Conservation (phyloP, 345 rosid species). For the Lenwebbia sp. region DNA sequence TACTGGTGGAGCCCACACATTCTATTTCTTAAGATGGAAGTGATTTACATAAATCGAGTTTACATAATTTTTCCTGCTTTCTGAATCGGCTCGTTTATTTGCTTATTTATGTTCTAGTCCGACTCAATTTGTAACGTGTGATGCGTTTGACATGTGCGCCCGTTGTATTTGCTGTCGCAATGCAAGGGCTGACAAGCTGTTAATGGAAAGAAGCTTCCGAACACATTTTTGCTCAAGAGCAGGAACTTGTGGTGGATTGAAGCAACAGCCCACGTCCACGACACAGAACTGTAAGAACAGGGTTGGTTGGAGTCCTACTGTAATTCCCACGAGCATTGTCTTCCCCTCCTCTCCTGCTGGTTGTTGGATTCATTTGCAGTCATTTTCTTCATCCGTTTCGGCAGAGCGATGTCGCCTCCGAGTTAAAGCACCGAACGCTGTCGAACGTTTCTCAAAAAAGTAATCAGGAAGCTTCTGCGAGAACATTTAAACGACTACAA, state of each 20-base stretch:
- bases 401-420: background rate
- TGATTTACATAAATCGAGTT: background rate
- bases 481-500: background rate
- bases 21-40: background rate
- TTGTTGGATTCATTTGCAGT: background rate
- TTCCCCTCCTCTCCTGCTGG: background rate
- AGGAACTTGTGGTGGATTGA: background rate
- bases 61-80: background rate
- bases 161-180: too few species aligned
- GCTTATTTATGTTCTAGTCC: background rate
- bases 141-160: too few species aligned
- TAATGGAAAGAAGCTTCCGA: background rate
- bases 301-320: background rate
- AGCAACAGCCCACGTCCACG: background rate
- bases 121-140: background rate
- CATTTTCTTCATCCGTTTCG: background rate
- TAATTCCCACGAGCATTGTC: background rate
- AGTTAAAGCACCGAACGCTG: background rate
- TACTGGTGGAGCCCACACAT: fast-evolving
- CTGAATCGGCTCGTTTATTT: background rate
- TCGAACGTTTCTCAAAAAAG: background rate
- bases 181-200: background rate
- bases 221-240: background rate
- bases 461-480: background rate
- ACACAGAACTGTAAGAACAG: background rate